These are phyloP conservation scores for Fonsecaea nubica DNA, from an alignment of 2,329 filamentous ascomycete species.

Conservation along the genomic window DNA sequence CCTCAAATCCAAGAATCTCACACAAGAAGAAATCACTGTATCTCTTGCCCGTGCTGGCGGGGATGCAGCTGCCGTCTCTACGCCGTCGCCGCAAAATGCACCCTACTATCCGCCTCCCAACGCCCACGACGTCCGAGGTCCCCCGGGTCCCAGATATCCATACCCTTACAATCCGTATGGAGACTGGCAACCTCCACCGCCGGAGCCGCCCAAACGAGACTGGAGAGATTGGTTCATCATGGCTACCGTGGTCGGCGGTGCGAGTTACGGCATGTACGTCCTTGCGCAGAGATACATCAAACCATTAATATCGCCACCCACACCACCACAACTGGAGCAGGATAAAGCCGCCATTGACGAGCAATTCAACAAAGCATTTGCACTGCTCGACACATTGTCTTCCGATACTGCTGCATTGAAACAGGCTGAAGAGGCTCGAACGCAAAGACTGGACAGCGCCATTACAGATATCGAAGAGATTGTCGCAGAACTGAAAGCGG, in stretches of 20 bases:
- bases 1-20: slow-evolving; percentile 94
- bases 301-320: slow-evolving; percentile 90
- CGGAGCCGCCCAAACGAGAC: slow-evolving; percentile 76
- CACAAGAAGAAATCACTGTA: slow-evolving; percentile 89
- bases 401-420: slow-evolving; percentile 91
- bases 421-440: slow-evolving; percentile 81
- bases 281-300: slow-evolving; percentile 92
- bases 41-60: slow-evolving; percentile 70
- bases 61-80: slow-evolving; percentile 50
- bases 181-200: slow-evolving; percentile 59
- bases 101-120: slow-evolving; percentile 52
- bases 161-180: slow-evolving; percentile 61
- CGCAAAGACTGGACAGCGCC: slow-evolving; percentile 79
- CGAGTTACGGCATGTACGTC: slow-evolving; percentile 86
- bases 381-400: slow-evolving; percentile 86
- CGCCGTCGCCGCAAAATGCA: slow-evolving; percentile 53
- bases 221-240: slow-evolving; percentile 99
- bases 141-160: slow-evolving; percentile 50
- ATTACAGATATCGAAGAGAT: slow-evolving; percentile 84
- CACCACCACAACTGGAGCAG: slow-evolving; percentile 88
- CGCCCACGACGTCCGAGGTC: slow-evolving; percentile 44
- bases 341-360: slow-evolving; percentile 94
- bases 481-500: slow-evolving; percentile 78
- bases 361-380: slow-evolving; percentile 89
- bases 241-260: slow-evolving; percentile 90